A percentile compares a stretch with the other conserved stretches of the same genome.
Conservation (phyloP, 2,329 filamentous ascomycete species). For the Penicillium occitanis region DNA sequence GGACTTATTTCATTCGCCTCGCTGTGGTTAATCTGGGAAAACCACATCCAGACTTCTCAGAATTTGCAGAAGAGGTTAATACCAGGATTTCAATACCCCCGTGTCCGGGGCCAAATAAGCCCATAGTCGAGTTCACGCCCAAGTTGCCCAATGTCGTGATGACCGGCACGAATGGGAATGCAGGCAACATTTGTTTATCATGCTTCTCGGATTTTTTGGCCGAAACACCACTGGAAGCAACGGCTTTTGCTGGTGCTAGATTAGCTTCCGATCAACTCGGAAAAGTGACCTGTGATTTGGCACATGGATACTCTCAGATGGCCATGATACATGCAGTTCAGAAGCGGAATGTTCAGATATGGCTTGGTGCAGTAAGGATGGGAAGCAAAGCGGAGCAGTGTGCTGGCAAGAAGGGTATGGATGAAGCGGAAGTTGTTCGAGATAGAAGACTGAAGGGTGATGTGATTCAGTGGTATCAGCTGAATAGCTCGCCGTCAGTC, state of each 20-base stretch:
- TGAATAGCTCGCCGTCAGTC: neutral
- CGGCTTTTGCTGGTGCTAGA: neutral
- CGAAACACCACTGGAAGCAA: neutral
- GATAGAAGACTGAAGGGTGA: neutral
- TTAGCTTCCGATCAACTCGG: conserved; percentile 1
- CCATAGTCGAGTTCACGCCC: neutral
- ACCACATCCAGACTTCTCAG: neutral
- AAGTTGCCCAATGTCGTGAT: neutral
- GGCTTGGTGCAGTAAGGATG: neutral
- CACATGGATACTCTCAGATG: neutral
- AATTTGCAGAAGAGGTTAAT: neutral
- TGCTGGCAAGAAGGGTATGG: neutral
- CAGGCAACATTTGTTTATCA: neutral
- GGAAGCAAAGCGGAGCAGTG: neutral
- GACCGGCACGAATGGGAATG: neutral
- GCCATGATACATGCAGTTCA: neutral
- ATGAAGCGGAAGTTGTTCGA: neutral
- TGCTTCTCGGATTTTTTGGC: neutral
- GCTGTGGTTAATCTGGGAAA: neutral
- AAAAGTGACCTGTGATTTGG: conserved; percentile 5
- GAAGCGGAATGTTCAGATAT: neutral
- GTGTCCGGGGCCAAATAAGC: neutral
- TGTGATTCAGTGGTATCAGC: neutral
- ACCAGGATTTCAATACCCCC: neutral
- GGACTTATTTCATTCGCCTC: neutral